Conservation (phyloP, 2,329 filamentous ascomycete species). For the Metarhizium robertsii region DNA sequence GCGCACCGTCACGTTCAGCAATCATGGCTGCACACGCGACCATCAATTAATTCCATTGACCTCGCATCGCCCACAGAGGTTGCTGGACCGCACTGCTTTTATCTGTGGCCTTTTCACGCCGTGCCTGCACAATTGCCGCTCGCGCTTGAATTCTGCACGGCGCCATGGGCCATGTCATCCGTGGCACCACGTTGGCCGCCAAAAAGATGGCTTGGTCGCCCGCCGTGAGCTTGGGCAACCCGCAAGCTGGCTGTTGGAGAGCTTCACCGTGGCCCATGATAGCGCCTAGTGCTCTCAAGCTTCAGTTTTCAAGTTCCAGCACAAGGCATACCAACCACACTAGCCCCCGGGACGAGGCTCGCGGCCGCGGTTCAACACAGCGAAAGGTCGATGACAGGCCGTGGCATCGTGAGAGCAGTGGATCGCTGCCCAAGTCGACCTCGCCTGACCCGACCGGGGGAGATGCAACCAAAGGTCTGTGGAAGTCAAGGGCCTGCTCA, state of each 20-base stretch:
- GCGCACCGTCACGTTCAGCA: too few species aligned
- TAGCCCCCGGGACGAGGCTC: not conserved
- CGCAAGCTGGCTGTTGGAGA: not conserved
- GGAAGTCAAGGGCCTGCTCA: not conserved
- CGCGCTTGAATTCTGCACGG: too few species aligned
- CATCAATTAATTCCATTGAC: too few species aligned
- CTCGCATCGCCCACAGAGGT: too few species aligned
- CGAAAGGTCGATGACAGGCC: conserved; percentile 51
- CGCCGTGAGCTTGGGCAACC: not conserved
- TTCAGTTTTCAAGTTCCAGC: not conserved
- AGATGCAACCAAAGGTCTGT: conserved; percentile 22
- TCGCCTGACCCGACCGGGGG: conserved; percentile 16
- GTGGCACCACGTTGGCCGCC: not conserved
- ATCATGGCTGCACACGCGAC: too few species aligned
- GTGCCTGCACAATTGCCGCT: too few species aligned
- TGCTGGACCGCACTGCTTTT: too few species aligned
- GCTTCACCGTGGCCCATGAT: not conserved
- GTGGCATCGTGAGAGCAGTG: conserved; percentile 54
- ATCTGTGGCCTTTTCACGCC: too few species aligned
- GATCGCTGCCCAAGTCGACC: conserved; percentile 25
- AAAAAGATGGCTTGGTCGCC: not conserved
- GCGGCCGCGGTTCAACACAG: conserved; percentile 25
- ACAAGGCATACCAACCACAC: not conserved
- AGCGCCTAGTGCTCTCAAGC: not conserved
- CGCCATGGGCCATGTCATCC: conserved; percentile 1